A percentile compares a stretch with the other conserved stretches of the same genome.
Conservation (phyloP, 768 basidiomycete genomes). For the Lanmaoa pseudosensibilis region DNA sequence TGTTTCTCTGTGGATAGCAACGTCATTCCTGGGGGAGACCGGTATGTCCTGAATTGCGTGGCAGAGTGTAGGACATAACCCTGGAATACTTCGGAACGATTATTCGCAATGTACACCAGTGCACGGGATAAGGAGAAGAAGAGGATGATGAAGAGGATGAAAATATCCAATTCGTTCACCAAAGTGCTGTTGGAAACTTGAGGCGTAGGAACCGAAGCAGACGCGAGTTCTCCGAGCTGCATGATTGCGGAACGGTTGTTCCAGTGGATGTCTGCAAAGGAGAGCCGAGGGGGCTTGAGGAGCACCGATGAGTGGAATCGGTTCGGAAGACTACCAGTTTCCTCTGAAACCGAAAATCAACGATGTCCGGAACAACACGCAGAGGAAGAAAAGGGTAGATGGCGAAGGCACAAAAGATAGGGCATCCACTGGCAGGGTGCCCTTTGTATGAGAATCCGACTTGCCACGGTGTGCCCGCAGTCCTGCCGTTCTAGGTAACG, state of each 20-base stretch:
- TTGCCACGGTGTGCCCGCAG: not conserved
- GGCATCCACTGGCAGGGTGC: not conserved
- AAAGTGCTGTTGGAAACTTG: constrained; percentile 5
- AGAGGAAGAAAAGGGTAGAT: not conserved
- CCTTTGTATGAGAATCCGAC: not conserved
- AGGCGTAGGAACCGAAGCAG: not conserved
- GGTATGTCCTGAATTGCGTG: not conserved
- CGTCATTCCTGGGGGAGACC: not conserved
- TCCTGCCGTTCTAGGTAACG: not conserved
- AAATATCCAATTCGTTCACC: constrained; percentile 41
- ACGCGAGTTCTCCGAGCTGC: not conserved
- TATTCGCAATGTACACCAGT: constrained; percentile 48
- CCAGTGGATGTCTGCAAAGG: too few relatives aligned
- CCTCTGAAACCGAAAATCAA: not conserved
- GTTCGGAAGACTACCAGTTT: not conserved
- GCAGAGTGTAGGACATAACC: constrained; percentile 47
- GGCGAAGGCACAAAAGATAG: not conserved
- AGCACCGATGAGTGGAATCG: too few relatives aligned
- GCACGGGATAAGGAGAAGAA: constrained; percentile 42
- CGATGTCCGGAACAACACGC: not conserved
- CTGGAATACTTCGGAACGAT: constrained; percentile 44
- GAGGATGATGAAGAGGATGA: constrained; percentile 43
- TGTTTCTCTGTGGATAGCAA: not conserved
- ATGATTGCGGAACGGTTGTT: constrained; percentile 5
- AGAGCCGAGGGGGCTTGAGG: too few relatives aligned